Evolutionary conservation across 2,329 filamentous ascomycete species (phyloP).

Genomic region (Fusarium concolor): DNA sequence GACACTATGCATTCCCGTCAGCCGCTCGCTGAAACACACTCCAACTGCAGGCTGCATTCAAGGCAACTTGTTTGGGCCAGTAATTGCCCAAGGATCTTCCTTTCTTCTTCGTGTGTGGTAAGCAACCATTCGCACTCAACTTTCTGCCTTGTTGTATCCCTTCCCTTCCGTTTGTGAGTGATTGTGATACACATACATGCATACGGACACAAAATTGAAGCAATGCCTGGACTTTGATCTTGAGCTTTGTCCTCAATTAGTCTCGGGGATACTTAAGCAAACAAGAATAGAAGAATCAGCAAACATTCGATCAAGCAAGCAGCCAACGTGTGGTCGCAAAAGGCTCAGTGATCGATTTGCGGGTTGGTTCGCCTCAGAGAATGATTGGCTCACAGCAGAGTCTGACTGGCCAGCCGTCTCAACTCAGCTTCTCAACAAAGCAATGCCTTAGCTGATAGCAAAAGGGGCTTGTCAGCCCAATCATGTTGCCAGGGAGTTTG

Average conservation of each 20-base stretch:
- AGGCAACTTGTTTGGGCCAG: conserved; percentile 11
- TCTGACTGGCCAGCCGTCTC: background rate
- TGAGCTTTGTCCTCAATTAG: background rate
- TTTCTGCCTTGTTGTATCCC: conserved; percentile 2
- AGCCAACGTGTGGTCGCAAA: background rate
- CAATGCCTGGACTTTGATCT: background rate
- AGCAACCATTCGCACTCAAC: background rate
- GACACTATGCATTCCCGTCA: conserved; percentile 15
- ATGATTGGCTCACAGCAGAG: conserved; percentile 22
- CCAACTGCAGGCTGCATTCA: conserved; percentile 7
- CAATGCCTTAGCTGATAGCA: conserved; percentile 7
- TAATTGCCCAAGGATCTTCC: conserved; percentile 11
- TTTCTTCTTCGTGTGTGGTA: conserved; percentile 5
- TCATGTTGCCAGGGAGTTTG: background rate
- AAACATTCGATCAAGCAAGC: background rate
- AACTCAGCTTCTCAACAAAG: conserved; percentile 19
- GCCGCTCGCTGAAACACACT: background rate
- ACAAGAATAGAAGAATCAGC: background rate
- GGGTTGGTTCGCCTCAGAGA: conserved; percentile 15
- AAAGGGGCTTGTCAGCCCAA: background rate
- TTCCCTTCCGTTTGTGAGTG: conserved; percentile 1
- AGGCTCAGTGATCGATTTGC: background rate
- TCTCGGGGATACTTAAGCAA: background rate
- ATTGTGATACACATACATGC: background rate
- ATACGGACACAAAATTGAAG: background rate